These are phyloP conservation scores for Huntiella decipiens DNA, from an alignment of 2,329 filamentous ascomycete genomes.

Conservation along the genomic window DNA sequence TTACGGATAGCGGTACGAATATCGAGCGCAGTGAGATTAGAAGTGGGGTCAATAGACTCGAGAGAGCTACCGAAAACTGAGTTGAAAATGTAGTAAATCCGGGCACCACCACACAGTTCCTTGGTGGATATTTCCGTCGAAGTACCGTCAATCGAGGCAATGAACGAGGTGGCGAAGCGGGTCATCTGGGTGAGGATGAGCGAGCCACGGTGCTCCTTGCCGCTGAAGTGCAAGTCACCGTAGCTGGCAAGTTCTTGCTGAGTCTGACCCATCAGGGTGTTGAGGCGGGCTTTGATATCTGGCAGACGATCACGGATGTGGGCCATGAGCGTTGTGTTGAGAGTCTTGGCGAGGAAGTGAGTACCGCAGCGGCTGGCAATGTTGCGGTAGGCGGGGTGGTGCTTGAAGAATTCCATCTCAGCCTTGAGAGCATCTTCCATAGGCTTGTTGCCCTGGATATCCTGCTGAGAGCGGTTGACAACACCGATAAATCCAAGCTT, in stretches of 20 bases:
- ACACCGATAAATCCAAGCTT: conserved; percentile 97
- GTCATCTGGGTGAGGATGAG: conserved; percentile 96
- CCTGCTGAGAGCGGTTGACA: conserved; percentile 93
- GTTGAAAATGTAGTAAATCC: conserved; percentile 99
- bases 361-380: conserved; percentile 89
- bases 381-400: conserved; percentile 92
- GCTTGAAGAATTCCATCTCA: conserved; percentile 88
- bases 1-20: conserved; percentile 96
- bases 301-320: conserved; percentile 91
- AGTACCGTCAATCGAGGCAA: conserved; percentile 94
- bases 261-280: conserved; percentile 98
- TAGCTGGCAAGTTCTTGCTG: conserved; percentile 97
- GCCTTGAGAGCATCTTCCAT: conserved; percentile 77
- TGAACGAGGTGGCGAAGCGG: conserved; percentile 91
- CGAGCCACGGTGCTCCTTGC: conserved; percentile 88
- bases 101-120: conserved; percentile 81
- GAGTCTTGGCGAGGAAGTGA: conserved; percentile 78
- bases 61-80: conserved; percentile 94
- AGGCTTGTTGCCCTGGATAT: conserved; percentile 92
- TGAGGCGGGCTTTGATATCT: conserved; percentile 93
- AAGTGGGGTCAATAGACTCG: conserved; percentile 89
- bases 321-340: conserved; percentile 87
- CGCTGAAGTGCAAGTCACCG: conserved; percentile 91
- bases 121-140: conserved; percentile 98
- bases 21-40: conserved; percentile 82